A percentile compares a stretch with the other conserved stretches of the same genome.
Evolutionary conservation across 179 eudicot genomes (phyloP).

Genomic region (Monotropa hypopitys): DNA sequence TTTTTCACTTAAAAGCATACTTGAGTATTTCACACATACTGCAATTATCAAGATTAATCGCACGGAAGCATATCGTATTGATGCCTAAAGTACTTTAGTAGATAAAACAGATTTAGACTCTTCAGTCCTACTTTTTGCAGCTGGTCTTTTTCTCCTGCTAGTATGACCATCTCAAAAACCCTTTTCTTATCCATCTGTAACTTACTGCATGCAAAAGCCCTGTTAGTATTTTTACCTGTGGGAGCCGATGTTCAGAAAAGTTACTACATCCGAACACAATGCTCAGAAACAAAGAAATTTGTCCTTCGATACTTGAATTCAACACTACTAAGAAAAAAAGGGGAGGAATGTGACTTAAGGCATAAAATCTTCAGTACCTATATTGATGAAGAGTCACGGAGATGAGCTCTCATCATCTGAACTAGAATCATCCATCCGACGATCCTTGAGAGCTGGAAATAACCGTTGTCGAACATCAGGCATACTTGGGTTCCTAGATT

Average conservation of each 20-base stretch:
- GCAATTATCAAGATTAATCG: neutral
- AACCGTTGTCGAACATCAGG: conserved; percentile 44
- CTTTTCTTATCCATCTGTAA: neutral
- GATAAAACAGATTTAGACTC: neutral
- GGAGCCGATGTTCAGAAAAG: neutral
- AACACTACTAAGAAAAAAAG: neutral
- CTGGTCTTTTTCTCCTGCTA: neutral
- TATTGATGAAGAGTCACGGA: neutral
- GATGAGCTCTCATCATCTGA: conserved; percentile 53
- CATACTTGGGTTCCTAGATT: conserved; percentile 5
- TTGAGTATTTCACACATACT: neutral
- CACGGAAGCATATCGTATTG: neutral
- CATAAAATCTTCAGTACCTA: neutral
- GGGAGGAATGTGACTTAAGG: neutral
- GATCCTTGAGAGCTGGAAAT: conserved; percentile 57
- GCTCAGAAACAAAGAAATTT: neutral
- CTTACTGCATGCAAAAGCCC: neutral
- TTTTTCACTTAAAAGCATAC: neutral
- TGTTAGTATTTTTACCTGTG: neutral
- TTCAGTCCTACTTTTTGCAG: neutral
- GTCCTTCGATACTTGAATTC: neutral
- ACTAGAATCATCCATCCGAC: conserved; percentile 42
- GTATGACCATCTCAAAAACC: neutral
- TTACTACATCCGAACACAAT: neutral
- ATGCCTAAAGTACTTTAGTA: neutral